Evolutionary conservation across 805 yeast genomes (phyloP), one percentile per base, ranked within the genome.

Genomic region (Kodamaea leandrae): DNA sequence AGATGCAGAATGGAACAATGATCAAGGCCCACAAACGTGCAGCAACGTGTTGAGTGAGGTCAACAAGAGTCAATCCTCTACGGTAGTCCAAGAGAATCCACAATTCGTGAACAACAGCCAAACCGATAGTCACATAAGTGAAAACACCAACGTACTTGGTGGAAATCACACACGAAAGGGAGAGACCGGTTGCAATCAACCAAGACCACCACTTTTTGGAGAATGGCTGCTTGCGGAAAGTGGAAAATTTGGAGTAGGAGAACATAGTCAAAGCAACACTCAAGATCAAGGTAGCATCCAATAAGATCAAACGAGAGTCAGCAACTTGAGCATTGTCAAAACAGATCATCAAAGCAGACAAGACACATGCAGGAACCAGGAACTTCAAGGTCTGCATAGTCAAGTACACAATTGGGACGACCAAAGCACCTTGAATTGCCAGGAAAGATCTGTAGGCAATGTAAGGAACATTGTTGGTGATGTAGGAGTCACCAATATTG

Each of bases 111-210:
- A 77, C 54, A 6, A 93, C 97, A 32, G 95, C 96, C 43, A 78
- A 63, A 23, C 99, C 99, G 50, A 93, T 79, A 39, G 95, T 79
- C 36, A 82, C 73, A 61, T 83, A 93, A 0, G 98, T 89, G 71
- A 93, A 84, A 6, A 85, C 84, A 63, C 99, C 99, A 32, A 93
- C 96, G 63, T 93, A 90, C 60, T 93, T 93, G 43, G 97, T 93
- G 33, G 96, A 85, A 45, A 93, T 91, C 23, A 93, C 97, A 59
- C 91, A 82, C 0, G 97, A 87, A 44, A 93, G 74, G 1, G 91
- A 73, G 6, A 87, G 69, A 28, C 99, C 99, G 4, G 98, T 91
- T 33, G 78, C 63, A 19, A 73, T 58, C 36, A 93, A 73, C 99
- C 99, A 93, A 37, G 68, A 65, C 82, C 93, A 86, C 99, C 99